phyloP scores from a whole-genome alignment of 805 yeast species.

The Candida gorgasii region DNA sequence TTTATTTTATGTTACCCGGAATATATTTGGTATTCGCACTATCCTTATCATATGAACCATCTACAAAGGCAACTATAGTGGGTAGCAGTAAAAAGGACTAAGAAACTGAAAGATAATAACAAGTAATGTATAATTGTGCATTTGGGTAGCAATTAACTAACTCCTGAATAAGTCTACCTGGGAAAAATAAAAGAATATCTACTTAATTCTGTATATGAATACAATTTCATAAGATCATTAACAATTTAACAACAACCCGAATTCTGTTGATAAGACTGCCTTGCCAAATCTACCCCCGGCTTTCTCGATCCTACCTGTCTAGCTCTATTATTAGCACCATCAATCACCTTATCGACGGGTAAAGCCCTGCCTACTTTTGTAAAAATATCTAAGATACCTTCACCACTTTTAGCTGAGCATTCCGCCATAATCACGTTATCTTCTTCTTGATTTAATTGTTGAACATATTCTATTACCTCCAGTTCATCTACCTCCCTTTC shows the following conservation, averaged over 20 bases:
- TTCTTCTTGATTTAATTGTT: slow-evolving; percentile 45
- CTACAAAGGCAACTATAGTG: not conserved
- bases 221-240: slow-evolving; percentile 5
- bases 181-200: not conserved
- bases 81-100: not conserved
- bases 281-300: slow-evolving; percentile 38
- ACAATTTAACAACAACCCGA: slow-evolving; percentile 28
- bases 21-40: not conserved
- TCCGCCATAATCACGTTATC: slow-evolving; percentile 38
- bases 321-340: slow-evolving; percentile 23
- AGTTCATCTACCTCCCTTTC: slow-evolving; percentile 44
- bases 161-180: not conserved
- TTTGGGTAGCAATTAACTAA: not conserved
- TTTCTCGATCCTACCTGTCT: slow-evolving; percentile 27
- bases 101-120: not conserved
- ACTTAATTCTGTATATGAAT: not conserved
- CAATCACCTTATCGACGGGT: slow-evolving; percentile 41
- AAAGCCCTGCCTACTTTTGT: slow-evolving; percentile 40
- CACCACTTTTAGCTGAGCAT: slow-evolving; percentile 48
- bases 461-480: slow-evolving; percentile 51
- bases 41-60: no score
- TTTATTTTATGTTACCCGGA: slow-evolving; percentile 4
- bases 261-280: slow-evolving; percentile 23
- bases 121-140: not conserved
- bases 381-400: slow-evolving; percentile 44